Percentiles rank a stretch among this genome's conserved stretches.
phyloP scores from a whole-genome alignment of 179 eudicot species.

The Pouteria campechiana region DNA sequence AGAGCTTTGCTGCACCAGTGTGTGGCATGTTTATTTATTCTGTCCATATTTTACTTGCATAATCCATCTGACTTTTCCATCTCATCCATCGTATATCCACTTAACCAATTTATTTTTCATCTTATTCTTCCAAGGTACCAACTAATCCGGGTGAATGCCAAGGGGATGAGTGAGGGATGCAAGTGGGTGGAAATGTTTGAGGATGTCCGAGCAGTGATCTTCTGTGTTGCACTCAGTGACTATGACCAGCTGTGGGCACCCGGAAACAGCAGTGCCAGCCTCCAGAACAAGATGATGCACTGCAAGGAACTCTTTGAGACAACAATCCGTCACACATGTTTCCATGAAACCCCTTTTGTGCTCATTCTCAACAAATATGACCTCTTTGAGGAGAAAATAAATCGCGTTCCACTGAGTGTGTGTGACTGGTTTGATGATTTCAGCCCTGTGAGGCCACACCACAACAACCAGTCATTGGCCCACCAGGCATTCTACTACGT shows the following conservation, averaged over 20 bases:
- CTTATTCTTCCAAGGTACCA: conserved; percentile 55
- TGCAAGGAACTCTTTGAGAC: conserved; percentile 77
- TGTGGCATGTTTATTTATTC: too few species aligned
- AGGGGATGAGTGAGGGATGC: conserved; percentile 86
- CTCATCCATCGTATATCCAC: too few species aligned
- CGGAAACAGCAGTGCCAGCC: conserved; percentile 25
- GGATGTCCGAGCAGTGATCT: conserved; percentile 81
- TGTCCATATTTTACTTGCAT: too few species aligned
- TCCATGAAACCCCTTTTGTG: conserved; percentile 72
- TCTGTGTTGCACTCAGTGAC: conserved; percentile 78
- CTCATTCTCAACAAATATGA: conserved; percentile 80
- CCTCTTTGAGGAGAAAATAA: conserved; percentile 74
- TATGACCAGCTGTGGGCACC: conserved; percentile 61
- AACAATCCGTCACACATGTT: conserved; percentile 68
- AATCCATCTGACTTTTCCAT: too few species aligned
- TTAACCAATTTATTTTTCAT: too few species aligned
- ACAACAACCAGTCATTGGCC: conserved; percentile 68
- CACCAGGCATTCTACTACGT: conserved; percentile 89
- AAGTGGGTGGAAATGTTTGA: conserved; percentile 99
- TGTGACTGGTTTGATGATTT: conserved; percentile 91
- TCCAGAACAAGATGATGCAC: conserved; percentile 74
- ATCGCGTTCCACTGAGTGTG: conserved; percentile 37
- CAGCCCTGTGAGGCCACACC: conserved; percentile 57
- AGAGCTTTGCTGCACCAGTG: too few species aligned
- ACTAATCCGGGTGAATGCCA: conserved; percentile 79